phyloP scores from a whole-genome alignment of 2,329 filamentous ascomycete genomes.

The Clonostachys rhizophaga region DNA sequence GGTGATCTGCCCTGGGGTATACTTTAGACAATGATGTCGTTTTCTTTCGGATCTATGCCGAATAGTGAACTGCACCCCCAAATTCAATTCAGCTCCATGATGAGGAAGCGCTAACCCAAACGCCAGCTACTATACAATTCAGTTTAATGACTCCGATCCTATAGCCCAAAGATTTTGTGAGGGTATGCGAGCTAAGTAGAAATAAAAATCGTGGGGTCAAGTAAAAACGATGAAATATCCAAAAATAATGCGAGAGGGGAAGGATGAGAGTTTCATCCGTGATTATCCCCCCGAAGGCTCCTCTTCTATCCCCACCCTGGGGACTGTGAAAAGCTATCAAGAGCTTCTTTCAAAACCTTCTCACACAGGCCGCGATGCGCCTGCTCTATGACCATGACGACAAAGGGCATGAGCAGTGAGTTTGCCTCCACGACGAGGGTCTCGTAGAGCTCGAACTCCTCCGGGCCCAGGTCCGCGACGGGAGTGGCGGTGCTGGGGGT shows the following conservation, averaged over 20 bases:
- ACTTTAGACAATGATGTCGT: too few species aligned
- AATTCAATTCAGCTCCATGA: too few species aligned
- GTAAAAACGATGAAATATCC: too few species aligned
- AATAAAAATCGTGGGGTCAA: too few species aligned
- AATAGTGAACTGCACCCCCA: too few species aligned
- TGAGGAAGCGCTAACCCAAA: too few species aligned
- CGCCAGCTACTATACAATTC: too few species aligned
- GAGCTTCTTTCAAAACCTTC: conserved; percentile 21
- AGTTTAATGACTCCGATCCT: too few species aligned
- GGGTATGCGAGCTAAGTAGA: too few species aligned
- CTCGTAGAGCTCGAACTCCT: conserved; percentile 25
- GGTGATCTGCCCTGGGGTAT: too few species aligned
- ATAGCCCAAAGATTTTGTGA: too few species aligned
- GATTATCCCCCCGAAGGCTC: neutral
- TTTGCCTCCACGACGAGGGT: conserved; percentile 22
- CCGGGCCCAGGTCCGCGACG: conserved; percentile 5
- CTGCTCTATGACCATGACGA: conserved; percentile 16
- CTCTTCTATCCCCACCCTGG: conserved; percentile 1
- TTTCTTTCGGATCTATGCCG: too few species aligned
- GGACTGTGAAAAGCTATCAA: conserved; percentile 9
- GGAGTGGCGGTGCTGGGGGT: conserved; percentile 15
- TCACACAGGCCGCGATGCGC: conserved; percentile 21
- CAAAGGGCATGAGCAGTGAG: conserved; percentile 26
- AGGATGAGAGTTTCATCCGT: neutral
- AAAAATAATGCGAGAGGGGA: neutral